Base-by-base conservation (phyloP, 371 early-diverging fungal genomes). In the Mortierella sp. region DNA sequence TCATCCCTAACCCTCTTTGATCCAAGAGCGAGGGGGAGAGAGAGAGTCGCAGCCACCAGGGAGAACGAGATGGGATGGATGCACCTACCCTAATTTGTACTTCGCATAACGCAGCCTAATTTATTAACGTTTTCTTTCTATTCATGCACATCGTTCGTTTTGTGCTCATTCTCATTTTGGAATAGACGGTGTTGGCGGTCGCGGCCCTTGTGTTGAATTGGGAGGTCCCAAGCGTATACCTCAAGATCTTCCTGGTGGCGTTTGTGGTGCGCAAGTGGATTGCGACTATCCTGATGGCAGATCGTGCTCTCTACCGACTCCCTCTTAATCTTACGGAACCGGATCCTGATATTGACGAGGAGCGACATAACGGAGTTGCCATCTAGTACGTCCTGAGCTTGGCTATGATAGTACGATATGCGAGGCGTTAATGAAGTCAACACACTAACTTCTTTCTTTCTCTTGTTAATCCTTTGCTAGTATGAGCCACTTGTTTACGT, bases 291-390 rank as follows among this genome's bases (percentile, higher is more conserved):
- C 12, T 76, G 24, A 85, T 81, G 77, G 74, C 76, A 24, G 82
- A 85, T 41, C 82, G 85, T 3, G 79, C 82, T n/a, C 71, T 85
- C 11, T 85, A 85, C 58, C 85, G 81, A 2, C 71, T 85, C 54
- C 85, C 85, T 10, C 68, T 79, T 7, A 63, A 71, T 11, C 75
- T 85, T 21, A 70, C 70, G 0, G 77, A 85, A 41, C 81, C 76
- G 18, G 85, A 85, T 71, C 76, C 82, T 18, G 85, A 85, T 46
- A 81, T 85, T 78, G 82, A 85, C 27, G 81, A 81, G 14, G 85
- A 85, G 41, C 85, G 79, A 38, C 70, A 81, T 27, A 81, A 85
- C 38, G 79, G 82, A 29, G 27, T 81, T 10, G 85, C 82, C n/a
- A 79, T 78, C 8, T 85, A 81, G 85, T 85, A 79, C 11, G 85